These are phyloP conservation scores for Emergomyces pasteurianus DNA, from an alignment of 2,329 filamentous ascomycete genomes.

Conservation along the genomic window DNA sequence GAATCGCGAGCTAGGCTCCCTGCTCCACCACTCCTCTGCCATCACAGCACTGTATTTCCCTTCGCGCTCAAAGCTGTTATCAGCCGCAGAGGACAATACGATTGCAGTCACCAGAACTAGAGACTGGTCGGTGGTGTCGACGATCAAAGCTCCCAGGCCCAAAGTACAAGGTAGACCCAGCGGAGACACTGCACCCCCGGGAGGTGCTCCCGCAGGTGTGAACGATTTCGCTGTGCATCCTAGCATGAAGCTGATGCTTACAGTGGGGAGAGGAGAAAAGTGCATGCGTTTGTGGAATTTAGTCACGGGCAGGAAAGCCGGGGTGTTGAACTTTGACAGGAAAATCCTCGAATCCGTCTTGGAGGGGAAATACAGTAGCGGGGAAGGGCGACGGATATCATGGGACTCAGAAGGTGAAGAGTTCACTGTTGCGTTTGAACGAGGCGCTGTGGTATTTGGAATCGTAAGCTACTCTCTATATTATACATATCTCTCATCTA, in stretches of 20 bases:
- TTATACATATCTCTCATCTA: not conserved
- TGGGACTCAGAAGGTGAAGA: slow-evolving; percentile 72
- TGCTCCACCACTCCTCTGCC: slow-evolving; percentile 75
- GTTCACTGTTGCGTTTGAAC: slow-evolving; percentile 81
- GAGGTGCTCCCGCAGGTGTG: slow-evolving; percentile 71
- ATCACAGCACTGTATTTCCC: slow-evolving; percentile 74
- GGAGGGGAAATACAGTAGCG: slow-evolving; percentile 62
- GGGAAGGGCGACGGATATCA: slow-evolving; percentile 69
- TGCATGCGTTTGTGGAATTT: slow-evolving; percentile 94
- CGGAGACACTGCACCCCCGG: slow-evolving; percentile 76
- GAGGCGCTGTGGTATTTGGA: slow-evolving; percentile 72
- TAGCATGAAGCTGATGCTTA: slow-evolving; percentile 93
- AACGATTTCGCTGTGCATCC: slow-evolving; percentile 95
- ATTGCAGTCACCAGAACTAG: slow-evolving; percentile 77
- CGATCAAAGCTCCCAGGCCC: slow-evolving; percentile 78
- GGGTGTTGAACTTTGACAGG: slow-evolving; percentile 72
- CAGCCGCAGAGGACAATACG: slow-evolving; percentile 84
- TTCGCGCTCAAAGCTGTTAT: slow-evolving; percentile 73
- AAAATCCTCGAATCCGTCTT: slow-evolving; percentile 62
- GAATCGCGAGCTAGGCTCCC: slow-evolving; percentile 76
- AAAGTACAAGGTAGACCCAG: slow-evolving; percentile 69
- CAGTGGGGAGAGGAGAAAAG: slow-evolving; percentile 75
- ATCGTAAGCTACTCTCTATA: slow-evolving; percentile 39
- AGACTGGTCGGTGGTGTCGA: slow-evolving; percentile 79
- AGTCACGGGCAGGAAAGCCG: slow-evolving; percentile 90